Evolutionary conservation across 495 filamentous ascomycete genomes (phyloP), one percentile per base, ranked within the genome.

Genomic region (Penicillium riverlandense): DNA sequence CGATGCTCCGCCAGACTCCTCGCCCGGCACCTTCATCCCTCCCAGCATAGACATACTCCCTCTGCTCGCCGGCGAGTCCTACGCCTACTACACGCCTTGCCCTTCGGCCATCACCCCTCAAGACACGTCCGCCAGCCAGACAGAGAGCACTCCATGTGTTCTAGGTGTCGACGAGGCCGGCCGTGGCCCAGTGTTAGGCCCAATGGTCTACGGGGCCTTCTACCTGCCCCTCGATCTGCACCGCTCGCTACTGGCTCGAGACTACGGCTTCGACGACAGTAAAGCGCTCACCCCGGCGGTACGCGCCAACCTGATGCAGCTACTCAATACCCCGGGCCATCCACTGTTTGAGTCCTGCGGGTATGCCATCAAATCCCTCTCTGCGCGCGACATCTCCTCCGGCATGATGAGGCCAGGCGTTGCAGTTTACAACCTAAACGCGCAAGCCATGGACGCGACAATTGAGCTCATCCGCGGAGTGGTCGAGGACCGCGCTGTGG

Each of bases 381-480:
- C 89, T 4, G 87, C 90, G 11, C 79, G 87, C 31, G 86, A 91
- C 61, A 95, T 95, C 41, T 76, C 77, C 13, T 75, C 87, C 1
- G 80, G 83, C 39, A 94, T 95, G 84, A 76, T 96, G 60, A 73
- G 75, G 27, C 72, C 88, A 10, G 50, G 61, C 34, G 61, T 63
- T 0, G 76, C 72, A 4, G 69, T 73, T 0, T 96, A 96, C 66
- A 98, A 98, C 58, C 75, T 98, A 43, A 98, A 98, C 66, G 89
- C 90, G n/a, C 92, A 97, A 63, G 92, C 92, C 1, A 85, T 95
- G 77, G 91, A 98, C 66, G 89, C 92, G 0, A 98, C 92, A 1
- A 77, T 94, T n/a, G 78, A 77, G 13, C 69, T 98, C 44, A 91
- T 98, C 41, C 64, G 79, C 12, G 80, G 80, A 4, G 84, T 95